Base-by-base conservation (phyloP, 371 early-diverging fungal genomes). In the Spraguea lophii region DNA sequence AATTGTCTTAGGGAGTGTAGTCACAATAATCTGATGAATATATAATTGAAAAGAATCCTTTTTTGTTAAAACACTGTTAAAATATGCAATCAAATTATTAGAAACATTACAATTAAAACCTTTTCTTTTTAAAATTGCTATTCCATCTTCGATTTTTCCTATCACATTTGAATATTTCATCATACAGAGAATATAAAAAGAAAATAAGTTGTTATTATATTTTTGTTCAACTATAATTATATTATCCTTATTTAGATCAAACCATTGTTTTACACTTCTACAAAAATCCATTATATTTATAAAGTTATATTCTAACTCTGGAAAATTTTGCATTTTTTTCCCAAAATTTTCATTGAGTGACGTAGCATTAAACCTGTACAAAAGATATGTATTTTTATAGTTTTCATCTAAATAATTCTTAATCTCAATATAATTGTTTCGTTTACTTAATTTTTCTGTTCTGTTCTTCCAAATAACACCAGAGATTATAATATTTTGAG, bases 361-460 rank as follows among this genome's bases (percentile, higher is more conserved):
- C n/a, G n/a, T 26, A 17, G 22, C 45, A 1, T 19, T 37, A 13
- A 46, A 27, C 16, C 26, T 17, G 65, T 62, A 75, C 3, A 76
- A 39, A 68, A 76, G 63, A 56, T 67, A 76, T 17, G 62, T 49
- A 10, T 56, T 49, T 17, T 48, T 32, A 56, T 71, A 74, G 25
- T 69, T 32, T n/a, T 65, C 51, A 19, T 67, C 63, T 1, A 77
- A 50, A 59, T 71, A 75, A 10, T 54, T 36, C 2, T 62, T 64
- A 21, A 75, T 36, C 21, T 75, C 74, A 15, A 35, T 56, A 7
- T 65, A 53, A 35, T 75, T 71, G 46, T 75, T 75, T 23, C 69
- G 57, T 3, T 57, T 57, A 2, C 17, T 24, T 17, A 47, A 41
- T 20, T 26, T 38, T 22, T 70, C 71, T 17, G 69, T 68, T 13